Percentiles rank a stretch among this genome's conserved stretches.
Conservation (phyloP, 2,329 filamentous ascomycete genomes). For the Penicillium sp. region DNA sequence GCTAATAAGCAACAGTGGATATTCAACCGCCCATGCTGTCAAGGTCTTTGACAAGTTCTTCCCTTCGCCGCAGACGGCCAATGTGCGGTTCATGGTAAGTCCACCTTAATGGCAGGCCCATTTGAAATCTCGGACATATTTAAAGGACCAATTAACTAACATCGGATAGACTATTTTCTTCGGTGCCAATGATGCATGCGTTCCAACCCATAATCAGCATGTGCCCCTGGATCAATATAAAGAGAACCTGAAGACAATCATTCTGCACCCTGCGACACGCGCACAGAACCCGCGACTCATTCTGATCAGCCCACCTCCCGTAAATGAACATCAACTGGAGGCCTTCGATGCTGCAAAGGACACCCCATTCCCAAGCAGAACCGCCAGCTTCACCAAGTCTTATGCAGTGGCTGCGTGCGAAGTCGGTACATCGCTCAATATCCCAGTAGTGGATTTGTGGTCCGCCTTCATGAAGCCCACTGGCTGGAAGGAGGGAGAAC, state of each 20-base stretch:
- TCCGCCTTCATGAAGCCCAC: constrained; percentile 68
- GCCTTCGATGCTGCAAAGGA: constrained; percentile 51
- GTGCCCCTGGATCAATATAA: constrained; percentile 75
- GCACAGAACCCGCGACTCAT: constrained; percentile 75
- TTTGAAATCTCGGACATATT: background rate
- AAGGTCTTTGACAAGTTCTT: constrained; percentile 69
- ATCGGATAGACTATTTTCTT: constrained; percentile 68
- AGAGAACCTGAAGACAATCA: constrained; percentile 68
- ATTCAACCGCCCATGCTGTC: constrained; percentile 75
- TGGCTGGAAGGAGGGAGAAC: constrained; percentile 53
- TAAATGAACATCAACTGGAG: constrained; percentile 71
- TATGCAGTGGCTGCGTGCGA: constrained; percentile 67
- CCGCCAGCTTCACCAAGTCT: constrained; percentile 59
- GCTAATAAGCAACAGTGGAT: constrained; percentile 57
- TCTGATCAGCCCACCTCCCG: constrained; percentile 73
- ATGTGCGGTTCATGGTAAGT: constrained; percentile 46
- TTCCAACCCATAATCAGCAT: constrained; percentile 69
- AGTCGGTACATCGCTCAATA: constrained; percentile 54
- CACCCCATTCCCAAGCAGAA: constrained; percentile 54
- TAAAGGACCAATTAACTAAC: constrained; percentile 3
- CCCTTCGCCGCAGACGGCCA: constrained; percentile 59
- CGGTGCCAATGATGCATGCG: constrained; percentile 84
- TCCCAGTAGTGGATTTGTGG: constrained; percentile 78
- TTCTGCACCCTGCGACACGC: constrained; percentile 67
- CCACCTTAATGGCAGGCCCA: background rate